Conservation (phyloP, 2,329 filamentous ascomycete genomes). For the Colletotrichum liriopes region DNA sequence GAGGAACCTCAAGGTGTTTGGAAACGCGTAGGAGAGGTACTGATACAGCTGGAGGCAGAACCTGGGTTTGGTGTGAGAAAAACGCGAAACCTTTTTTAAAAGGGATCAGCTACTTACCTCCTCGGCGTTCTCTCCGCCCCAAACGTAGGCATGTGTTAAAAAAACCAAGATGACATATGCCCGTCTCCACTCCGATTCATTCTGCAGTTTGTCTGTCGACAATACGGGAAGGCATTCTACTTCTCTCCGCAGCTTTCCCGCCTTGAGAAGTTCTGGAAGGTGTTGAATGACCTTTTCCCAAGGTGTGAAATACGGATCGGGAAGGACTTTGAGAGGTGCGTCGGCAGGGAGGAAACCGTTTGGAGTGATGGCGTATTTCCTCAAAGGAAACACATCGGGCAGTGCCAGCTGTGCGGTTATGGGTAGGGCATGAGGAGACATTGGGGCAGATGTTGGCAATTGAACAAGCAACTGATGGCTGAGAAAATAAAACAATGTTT, state of each 20-base stretch:
- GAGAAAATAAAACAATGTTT: neutral
- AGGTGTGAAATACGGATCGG: conserved; percentile 81
- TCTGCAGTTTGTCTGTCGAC: conserved; percentile 73
- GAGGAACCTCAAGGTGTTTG: conserved; percentile 82
- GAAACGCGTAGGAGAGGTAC: conserved; percentile 83
- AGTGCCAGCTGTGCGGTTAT: conserved; percentile 31
- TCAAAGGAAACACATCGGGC: conserved; percentile 45
- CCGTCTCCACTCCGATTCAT: conserved; percentile 82
- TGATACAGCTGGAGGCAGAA: conserved; percentile 82
- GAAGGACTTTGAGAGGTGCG: conserved; percentile 75
- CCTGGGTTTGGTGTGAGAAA: conserved; percentile 54
- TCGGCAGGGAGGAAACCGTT: conserved; percentile 85
- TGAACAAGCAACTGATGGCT: neutral
- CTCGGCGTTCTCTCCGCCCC: conserved; percentile 83
- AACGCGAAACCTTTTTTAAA: neutral
- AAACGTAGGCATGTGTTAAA: conserved; percentile 88
- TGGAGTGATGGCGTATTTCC: conserved; percentile 58
- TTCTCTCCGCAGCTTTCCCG: conserved; percentile 73
- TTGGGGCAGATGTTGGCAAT: conserved; percentile 40
- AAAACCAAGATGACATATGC: conserved; percentile 87
- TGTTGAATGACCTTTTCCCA: conserved; percentile 83
- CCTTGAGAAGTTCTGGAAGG: conserved; percentile 77
- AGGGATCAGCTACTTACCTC: conserved; percentile 67
- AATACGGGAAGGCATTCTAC: conserved; percentile 80
- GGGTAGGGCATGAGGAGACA: conserved; percentile 61